Evolutionary conservation across 805 yeast genomes (phyloP), one percentile per base, ranked within the genome.

Genomic region (Millerozyma miso): DNA sequence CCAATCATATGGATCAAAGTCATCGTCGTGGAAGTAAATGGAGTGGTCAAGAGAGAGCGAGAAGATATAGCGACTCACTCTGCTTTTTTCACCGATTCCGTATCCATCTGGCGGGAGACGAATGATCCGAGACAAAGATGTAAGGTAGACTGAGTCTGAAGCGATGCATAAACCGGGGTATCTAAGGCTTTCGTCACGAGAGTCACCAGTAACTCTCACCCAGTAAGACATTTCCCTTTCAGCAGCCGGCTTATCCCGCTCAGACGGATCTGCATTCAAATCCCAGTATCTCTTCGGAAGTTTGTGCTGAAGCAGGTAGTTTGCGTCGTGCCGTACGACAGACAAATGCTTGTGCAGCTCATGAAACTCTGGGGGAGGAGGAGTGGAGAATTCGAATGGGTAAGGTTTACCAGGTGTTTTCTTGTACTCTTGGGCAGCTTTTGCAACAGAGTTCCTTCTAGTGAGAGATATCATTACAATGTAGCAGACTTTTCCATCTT

Each of bases 391-490:
- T 31, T 59, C 60, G 40, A 66, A 56, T 3, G 70, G 71, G 1
- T 50, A 47, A 14, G 53, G 52, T 39, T 55, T 58, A 6, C 49
- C 53, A 10, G 55, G 56, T 13, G 51, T 53, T 19, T 41, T 42
- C n/a, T 40, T 47, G 12, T 45, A 37, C 19, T 54, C 53, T 15
- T 41, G 37, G 7, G 48, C 49, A 0, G 54, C 43, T 15, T 46
- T 48, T 2, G 44, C 48, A 14, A 51, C 37, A 13, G 60, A 58
- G 45, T 68, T 68, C 45, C 55, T 56, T 37, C 49, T 55, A 35
- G 73, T 62, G 20, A 68, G 57, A 6, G 72, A 65, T 5, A 69
- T 50, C 56, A 62, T 65, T 33, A 62, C 62, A 6, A 65, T 48
- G 43, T 65, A 67, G 45, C 51, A 59, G 31, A 60, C 46, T 19